phyloP scores from a whole-genome alignment of 148 eudicot species.

The Rhododendron molle region DNA sequence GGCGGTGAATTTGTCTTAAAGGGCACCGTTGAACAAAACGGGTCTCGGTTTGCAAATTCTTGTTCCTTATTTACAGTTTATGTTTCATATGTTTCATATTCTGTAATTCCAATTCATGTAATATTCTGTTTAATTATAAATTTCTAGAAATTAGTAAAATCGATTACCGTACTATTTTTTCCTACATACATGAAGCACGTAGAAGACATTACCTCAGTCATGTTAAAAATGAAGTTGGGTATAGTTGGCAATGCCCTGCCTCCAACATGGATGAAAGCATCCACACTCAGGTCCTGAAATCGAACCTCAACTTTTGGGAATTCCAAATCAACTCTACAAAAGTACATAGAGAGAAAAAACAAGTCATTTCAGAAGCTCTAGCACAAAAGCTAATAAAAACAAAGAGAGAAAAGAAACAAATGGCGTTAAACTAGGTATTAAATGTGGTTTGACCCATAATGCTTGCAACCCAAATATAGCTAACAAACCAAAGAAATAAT shows the following conservation, averaged over 20 bases:
- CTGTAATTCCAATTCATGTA: too few species aligned
- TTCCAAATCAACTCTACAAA: conserved; percentile 73
- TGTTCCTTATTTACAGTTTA: too few species aligned
- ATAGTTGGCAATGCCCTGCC: conserved; percentile 88
- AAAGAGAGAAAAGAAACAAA: neutral
- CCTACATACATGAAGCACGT: too few species aligned
- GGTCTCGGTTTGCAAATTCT: too few species aligned
- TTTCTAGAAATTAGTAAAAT: too few species aligned
- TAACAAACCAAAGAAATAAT: neutral
- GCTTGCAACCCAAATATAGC: neutral
- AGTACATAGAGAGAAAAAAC: conserved; percentile 13
- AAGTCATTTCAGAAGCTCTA: neutral
- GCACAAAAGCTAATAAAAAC: conserved; percentile 5
- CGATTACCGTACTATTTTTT: too few species aligned
- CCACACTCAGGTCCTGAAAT: conserved; percentile 68
- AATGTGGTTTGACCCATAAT: neutral
- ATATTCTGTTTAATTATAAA: too few species aligned
- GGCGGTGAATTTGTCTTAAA: too few species aligned
- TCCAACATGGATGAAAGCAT: conserved; percentile 82
- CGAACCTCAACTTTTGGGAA: conserved; percentile 87
- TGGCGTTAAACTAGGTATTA: neutral
- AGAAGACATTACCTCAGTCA: conserved; percentile 54
- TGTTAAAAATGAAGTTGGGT: conserved; percentile 72
- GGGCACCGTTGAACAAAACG: too few species aligned
- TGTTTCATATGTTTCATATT: too few species aligned